Evolutionary conservation across 345 rosid genomes (phyloP), one percentile per base, ranked within the genome.

Genomic region (Eucalyptus grandis): DNA sequence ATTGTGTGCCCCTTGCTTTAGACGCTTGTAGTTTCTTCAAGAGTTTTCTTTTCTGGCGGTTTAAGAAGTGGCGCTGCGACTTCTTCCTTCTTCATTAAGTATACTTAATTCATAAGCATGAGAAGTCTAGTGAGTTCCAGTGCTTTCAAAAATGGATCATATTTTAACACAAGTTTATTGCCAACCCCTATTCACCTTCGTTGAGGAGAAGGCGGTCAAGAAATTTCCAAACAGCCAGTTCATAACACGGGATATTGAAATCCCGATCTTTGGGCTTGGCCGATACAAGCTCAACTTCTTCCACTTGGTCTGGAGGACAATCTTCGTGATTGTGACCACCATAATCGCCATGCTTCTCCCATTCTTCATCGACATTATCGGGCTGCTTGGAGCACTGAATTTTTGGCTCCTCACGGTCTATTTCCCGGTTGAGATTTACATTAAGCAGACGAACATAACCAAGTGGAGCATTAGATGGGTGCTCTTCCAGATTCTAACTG

Each of bases 371-470:
- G 97, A 96, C 46, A 92, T 96, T 8, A 96, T 94, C 3, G 98
- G 98, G 80, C 89, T 96, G 88, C 93, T 96, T 5, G 97, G 98
- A 11, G 98, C 98, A 1, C 86, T 96, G 67, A 97, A 97, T 83
- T 94, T 95, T 89, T 96, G 96, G 97, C 98, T 97, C 6, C 87
- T 95, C 88, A 95, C 94, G 1, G 98, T 96, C 88, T 96, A 95
- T 47, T 95, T 96, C 85, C 97, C 98, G 30, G 94, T 96, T 13
- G 94, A 96, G 93, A 95, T 96, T 95, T 96, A 95, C 89, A 93
- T 95, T 15, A 90, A 88, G 56, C 95, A 94, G 86, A 94, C 1
- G 90, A 93, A 91, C 89, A 22, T 93, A 46, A 2, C 91, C 87
- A 96, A 92, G 85, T 93, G 96, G 96, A 92, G 96, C 92, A 89